phyloP scores from a whole-genome alignment of 495 filamentous ascomycete species.

The Aspergillus steynii region DNA sequence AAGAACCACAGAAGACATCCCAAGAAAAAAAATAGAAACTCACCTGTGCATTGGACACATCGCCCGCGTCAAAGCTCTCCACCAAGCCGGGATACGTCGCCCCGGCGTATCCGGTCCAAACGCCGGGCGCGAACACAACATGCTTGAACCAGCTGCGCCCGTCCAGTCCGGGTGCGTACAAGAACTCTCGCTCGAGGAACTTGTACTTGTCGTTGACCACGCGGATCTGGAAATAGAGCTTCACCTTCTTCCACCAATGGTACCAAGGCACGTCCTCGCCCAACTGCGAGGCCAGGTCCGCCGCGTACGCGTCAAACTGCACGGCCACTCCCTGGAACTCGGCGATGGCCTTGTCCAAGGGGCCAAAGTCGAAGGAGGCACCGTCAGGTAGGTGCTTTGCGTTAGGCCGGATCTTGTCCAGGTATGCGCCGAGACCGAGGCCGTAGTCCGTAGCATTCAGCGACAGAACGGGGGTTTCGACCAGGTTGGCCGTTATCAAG shows the following conservation, averaged over 20 bases:
- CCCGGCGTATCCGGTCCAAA: conserved; percentile 89
- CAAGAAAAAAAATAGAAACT: conserved; percentile 17
- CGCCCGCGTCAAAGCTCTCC: conserved; percentile 57
- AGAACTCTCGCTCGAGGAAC: conserved; percentile 59
- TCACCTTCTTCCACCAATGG: conserved; percentile 68
- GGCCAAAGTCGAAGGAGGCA: conserved; percentile 41
- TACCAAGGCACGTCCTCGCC: conserved; percentile 68
- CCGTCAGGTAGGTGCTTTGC: conserved; percentile 32
- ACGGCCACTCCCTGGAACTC: conserved; percentile 48
- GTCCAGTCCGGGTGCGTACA: conserved; percentile 59
- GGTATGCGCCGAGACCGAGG: conserved; percentile 43
- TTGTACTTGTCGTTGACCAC: conserved; percentile 62
- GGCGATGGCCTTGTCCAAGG: conserved; percentile 48
- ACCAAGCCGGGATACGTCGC: conserved; percentile 65
- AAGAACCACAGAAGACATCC: conserved; percentile 1
- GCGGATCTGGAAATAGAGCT: conserved; percentile 56
- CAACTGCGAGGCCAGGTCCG: conserved; percentile 51
- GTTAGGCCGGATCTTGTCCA: conserved; percentile 53
- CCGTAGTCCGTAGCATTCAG: conserved; percentile 53
- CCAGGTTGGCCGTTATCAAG: conserved; percentile 45
- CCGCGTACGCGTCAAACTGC: conserved; percentile 54
- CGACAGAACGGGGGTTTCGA: conserved; percentile 48
- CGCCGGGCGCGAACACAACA: conserved; percentile 70
- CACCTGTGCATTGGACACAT: conserved; percentile 48
- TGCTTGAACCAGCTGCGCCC: conserved; percentile 66